phyloP scores from a whole-genome alignment of 495 filamentous ascomycete genomes.

The Neurospora sublineolata region DNA sequence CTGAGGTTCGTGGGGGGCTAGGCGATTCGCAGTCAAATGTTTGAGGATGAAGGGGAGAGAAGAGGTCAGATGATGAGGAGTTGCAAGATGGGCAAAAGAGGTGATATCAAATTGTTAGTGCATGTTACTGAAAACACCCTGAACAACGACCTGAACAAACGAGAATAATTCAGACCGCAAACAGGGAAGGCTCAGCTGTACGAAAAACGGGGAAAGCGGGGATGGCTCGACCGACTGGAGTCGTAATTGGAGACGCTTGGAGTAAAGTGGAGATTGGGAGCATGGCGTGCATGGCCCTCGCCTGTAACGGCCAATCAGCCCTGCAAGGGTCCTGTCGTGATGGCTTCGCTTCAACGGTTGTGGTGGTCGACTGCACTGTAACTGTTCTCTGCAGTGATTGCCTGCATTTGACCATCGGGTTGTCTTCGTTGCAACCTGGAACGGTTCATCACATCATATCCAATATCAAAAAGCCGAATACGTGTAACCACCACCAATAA shows the following conservation, averaged over 20 bases:
- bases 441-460: not conserved
- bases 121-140: not conserved
- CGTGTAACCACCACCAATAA: not conserved
- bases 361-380: not conserved
- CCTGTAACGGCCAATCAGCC: not conserved
- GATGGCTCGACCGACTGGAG: not conserved
- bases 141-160: not conserved
- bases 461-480: not conserved
- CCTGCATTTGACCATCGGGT: not conserved
- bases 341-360: not conserved
- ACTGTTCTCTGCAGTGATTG: not conserved
- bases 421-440: not conserved
- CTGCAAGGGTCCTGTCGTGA: not conserved
- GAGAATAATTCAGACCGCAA: not conserved
- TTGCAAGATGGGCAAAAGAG: not conserved
- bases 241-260: not conserved
- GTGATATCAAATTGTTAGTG: not conserved
- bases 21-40: too few species aligned
- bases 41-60: not conserved
- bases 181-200: not conserved
- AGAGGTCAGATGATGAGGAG: not conserved
- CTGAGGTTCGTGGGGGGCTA: too few species aligned
- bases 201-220: not conserved
- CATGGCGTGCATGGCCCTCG: not conserved
- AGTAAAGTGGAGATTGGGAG: not conserved